Percentiles rank a stretch among this genome's conserved stretches.
Evolutionary conservation across 495 filamentous ascomycete genomes (phyloP).

Genomic region (Neurospora sp.): DNA sequence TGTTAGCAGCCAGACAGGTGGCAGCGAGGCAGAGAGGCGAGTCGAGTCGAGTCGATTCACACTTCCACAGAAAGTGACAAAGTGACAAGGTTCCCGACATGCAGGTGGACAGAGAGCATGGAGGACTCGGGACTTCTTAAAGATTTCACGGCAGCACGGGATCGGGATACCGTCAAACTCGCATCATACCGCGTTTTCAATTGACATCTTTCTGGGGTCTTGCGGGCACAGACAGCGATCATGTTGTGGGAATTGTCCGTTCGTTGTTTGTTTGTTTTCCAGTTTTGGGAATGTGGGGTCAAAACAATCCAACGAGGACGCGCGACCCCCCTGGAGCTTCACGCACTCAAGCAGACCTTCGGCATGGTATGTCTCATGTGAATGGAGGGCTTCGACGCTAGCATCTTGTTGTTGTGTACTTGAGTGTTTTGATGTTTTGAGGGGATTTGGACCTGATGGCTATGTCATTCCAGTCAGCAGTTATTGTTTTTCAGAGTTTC

Average conservation of each 20-base stretch:
- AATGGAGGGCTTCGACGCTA: neutral
- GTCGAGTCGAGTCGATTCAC: neutral
- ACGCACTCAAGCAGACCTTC: neutral
- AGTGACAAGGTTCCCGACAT: neutral
- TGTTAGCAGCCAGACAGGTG: neutral
- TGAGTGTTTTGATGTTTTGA: neutral
- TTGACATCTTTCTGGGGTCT: neutral
- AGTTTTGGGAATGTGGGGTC: neutral
- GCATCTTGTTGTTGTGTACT: neutral
- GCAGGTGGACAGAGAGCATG: no score
- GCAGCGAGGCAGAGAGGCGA: neutral
- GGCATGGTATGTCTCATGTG: neutral
- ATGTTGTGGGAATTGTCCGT: neutral
- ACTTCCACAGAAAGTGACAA: neutral
- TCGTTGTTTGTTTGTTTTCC: neutral
- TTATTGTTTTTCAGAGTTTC: neutral
- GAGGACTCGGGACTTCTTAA: neutral
- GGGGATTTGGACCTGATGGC: neutral
- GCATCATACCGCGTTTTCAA: neutral
- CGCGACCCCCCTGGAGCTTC: neutral
- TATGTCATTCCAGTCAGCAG: neutral
- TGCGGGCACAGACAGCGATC: neutral
- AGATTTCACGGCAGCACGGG: neutral
- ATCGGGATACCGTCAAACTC: neutral
- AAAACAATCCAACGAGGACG: neutral